Conservation (phyloP, 2,329 filamentous ascomycete genomes). For the Nigrospora oryzae region DNA sequence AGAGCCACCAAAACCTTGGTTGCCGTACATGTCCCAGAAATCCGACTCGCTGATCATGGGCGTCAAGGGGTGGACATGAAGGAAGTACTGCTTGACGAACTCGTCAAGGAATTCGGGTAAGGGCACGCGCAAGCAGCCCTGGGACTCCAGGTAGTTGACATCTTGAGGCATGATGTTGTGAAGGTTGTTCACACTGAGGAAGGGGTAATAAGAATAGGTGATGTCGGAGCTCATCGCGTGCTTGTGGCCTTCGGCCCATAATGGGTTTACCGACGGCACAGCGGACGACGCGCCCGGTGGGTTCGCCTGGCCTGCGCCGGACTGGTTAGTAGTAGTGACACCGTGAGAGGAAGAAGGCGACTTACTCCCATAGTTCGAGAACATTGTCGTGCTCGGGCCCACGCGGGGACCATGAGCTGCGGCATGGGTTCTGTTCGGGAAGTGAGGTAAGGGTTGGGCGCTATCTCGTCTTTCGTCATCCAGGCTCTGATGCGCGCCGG, state of each 20-base stretch:
- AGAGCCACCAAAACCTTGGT: conserved; percentile 10
- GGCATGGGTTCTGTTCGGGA: no score
- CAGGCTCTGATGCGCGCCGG: no score
- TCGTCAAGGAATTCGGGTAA: conserved; percentile 31
- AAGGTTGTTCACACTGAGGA: conserved; percentile 28
- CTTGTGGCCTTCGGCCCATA: conserved; percentile 19
- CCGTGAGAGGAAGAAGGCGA: no score
- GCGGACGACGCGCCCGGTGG: conserved; percentile 11
- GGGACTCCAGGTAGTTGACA: conserved; percentile 34
- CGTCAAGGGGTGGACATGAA: conserved; percentile 35
- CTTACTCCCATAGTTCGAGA: no score
- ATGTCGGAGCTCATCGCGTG: conserved; percentile 21
- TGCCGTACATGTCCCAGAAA: conserved; percentile 36
- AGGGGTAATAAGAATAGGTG: conserved; percentile 34
- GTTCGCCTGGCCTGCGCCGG: background rate
- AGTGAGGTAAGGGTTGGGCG: no score
- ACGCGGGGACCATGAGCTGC: no score
- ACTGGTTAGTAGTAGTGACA: no score
- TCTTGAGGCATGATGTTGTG: conserved; percentile 33
- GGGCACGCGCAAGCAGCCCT: conserved; percentile 37
- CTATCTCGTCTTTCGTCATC: no score
- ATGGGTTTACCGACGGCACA: conserved; percentile 9
- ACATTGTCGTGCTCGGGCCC: no score
- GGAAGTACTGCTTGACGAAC: conserved; percentile 38
- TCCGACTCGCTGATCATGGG: conserved; percentile 36